phyloP scores from a whole-genome alignment of 2,329 filamentous ascomycete genomes.

The Aureobasidium sp. region DNA sequence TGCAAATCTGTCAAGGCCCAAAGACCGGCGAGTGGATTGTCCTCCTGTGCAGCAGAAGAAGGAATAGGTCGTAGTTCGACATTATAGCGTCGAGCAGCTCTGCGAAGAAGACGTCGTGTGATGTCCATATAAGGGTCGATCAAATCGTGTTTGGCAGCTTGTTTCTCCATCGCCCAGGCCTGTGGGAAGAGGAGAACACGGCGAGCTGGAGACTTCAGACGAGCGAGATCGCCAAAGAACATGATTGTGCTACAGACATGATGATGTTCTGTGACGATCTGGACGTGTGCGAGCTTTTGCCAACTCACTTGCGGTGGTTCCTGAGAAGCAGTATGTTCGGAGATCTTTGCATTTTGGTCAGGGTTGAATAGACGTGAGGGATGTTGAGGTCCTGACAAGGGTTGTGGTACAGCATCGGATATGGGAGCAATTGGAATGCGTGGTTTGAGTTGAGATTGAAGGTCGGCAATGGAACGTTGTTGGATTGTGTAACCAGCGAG shows the following conservation, averaged over 20 bases:
- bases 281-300: conserved; percentile 38
- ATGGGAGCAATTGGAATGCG: conserved; percentile 35
- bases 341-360: conserved; percentile 6
- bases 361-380: conserved; percentile 21
- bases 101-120: conserved; percentile 34
- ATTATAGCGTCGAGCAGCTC: conserved; percentile 37
- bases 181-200: conserved; percentile 38
- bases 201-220: conserved; percentile 36
- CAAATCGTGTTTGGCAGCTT: conserved; percentile 26
- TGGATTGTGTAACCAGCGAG: conserved; percentile 81
- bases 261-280: conserved; percentile 35
- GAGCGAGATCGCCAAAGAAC: conserved; percentile 38
- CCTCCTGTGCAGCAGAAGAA: conserved; percentile 19
- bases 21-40: conserved; percentile 37
- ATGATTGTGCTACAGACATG: conserved; percentile 43
- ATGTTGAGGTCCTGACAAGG: conserved; percentile 14
- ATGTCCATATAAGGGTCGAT: conserved; percentile 35
- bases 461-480: conserved; percentile 64
- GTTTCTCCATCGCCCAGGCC: conserved; percentile 25
- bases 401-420: conserved; percentile 4
- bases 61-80: conserved; percentile 35
- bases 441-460: conserved; percentile 56
- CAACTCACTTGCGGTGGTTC: conserved; percentile 30
- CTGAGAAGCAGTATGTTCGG: conserved; percentile 20
- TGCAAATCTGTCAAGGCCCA: conserved; percentile 38